Evolutionary conservation across 768 basidiomycete species (phyloP).

Genomic region (Amanita rubescens): DNA sequence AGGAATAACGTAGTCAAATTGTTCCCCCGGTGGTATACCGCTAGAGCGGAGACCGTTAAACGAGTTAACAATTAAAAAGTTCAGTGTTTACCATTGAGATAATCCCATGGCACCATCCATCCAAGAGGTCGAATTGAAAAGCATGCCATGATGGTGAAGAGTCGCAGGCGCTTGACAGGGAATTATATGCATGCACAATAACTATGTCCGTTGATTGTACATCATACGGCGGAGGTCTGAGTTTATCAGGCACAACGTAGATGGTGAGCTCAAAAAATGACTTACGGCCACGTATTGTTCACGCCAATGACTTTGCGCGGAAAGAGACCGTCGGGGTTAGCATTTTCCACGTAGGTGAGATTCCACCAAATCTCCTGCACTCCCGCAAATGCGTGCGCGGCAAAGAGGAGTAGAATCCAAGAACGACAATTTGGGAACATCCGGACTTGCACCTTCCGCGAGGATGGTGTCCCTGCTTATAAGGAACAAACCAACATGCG

Average conservation of each 20-base stretch:
- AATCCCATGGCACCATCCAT: conserved; percentile 84
- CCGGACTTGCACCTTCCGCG: too few species aligned
- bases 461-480: too few species aligned
- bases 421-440: neutral
- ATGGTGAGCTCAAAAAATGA: neutral
- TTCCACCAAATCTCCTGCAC: conserved; percentile 85
- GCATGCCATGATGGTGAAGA: conserved; percentile 94
- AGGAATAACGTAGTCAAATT: conserved; percentile 70
- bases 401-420: conserved; percentile 22
- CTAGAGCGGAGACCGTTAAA: conserved; percentile 26
- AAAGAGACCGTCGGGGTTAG: conserved; percentile 78
- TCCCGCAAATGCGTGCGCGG: conserved; percentile 45
- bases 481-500: too few species aligned
- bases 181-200: conserved; percentile 71
- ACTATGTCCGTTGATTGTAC: conserved; percentile 67
- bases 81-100: conserved; percentile 69
- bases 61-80: neutral
- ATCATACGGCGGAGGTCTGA: conserved; percentile 75
- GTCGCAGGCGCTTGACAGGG: conserved; percentile 57
- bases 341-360: conserved; percentile 72
- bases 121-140: conserved; percentile 82
- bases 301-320: conserved; percentile 78
- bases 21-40: conserved; percentile 68
- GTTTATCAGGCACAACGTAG: neutral
- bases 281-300: conserved; percentile 92